Evolutionary conservation across 108 stramenopile genomes (phyloP), one percentile per base, ranked within the genome.

Genomic region (Schizochytrium sp.): DNA sequence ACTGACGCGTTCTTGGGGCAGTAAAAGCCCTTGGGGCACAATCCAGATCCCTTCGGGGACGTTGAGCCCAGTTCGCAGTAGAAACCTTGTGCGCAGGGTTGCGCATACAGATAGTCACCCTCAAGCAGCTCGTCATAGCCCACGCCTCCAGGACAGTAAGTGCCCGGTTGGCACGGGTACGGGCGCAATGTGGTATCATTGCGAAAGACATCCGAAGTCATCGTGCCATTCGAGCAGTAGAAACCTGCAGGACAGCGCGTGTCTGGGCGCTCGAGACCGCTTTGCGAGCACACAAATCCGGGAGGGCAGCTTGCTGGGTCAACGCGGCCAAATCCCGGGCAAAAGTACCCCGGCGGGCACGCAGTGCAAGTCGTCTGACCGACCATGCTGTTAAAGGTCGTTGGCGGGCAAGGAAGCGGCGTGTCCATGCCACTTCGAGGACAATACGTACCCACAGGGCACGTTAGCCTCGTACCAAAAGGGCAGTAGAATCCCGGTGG

Each of bases 221-320:
- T 58, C 41, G 96, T 96, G 29, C 96, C 96, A 83, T 92, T 95
- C 57, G 72, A 91, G 88, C 96, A 97, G 90, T 95, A 97, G 87
- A 95, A 96, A 10, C 96, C 96, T 44, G 94, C 94, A 28, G 95
- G 95, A 87, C 95, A 95, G 25, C 58, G 58, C 12, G 90, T 83
- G 72, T 97, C 96, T 19, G 96, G 96, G 19, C 93, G 88, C 0
- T 91, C 63, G 10, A 97, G 91, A 21, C 93, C 93, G 41, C 44
- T 89, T 88, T 76, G 57, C 34, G 87, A 87, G 87, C 94, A 94
- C 25, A 89, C 89, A 72, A 87, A 94, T 6, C 94, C 95, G 12
- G 87, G 87, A 3, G 95, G 94, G 47, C 94, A 95, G 14, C 90
- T 93, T 0, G 94, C 93, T 18, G 95, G 94, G 53, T 89, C 88